A percentile compares a stretch with the other conserved stretches of the same genome.
Conservation (phyloP, 805 yeast genomes). For the Tetrapisispora nanseiensis region DNA sequence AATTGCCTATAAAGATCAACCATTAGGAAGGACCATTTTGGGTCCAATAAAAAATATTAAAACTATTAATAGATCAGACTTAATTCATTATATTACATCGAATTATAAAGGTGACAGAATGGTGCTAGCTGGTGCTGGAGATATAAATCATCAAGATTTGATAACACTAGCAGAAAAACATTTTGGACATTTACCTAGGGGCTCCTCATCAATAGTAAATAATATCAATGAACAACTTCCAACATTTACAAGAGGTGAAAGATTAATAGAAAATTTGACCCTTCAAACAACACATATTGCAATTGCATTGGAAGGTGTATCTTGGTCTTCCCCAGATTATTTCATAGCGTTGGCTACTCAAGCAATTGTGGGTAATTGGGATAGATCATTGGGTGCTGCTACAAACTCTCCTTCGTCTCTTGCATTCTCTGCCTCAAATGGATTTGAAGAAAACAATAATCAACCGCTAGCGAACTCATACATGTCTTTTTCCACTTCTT, state of each 20-base stretch:
- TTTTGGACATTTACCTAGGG: slow-evolving; percentile 56
- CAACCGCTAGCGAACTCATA: slow-evolving; percentile 78
- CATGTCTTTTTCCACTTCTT: slow-evolving; percentile 94
- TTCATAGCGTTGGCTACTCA: slow-evolving; percentile 93
- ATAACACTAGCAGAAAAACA: slow-evolving; percentile 65
- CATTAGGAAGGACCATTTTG: slow-evolving; percentile 89
- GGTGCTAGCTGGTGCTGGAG: slow-evolving; percentile 97
- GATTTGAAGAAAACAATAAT: slow-evolving; percentile 27
- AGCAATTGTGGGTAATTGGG: slow-evolving; percentile 97
- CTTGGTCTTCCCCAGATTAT: slow-evolving; percentile 94
- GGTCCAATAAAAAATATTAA: slow-evolving; percentile 89
- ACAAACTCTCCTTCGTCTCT: slow-evolving; percentile 79
- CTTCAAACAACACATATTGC: slow-evolving; percentile 88
- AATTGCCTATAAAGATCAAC: slow-evolving; percentile 81
- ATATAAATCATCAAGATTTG: slow-evolving; percentile 78
- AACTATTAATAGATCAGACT: slow-evolving; percentile 66
- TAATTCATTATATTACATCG: slow-evolving; percentile 66
- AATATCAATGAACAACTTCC: slow-evolving; percentile 42
- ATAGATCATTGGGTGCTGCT: slow-evolving; percentile 79
- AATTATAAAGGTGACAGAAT: slow-evolving; percentile 94
- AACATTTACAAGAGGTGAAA: slow-evolving; percentile 75
- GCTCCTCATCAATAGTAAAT: slow-evolving; percentile 19
- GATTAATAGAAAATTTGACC: slow-evolving; percentile 69
- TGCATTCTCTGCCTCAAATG: slow-evolving; percentile 47
- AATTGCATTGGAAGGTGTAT: slow-evolving; percentile 92